A percentile compares a stretch with the other conserved stretches of the same genome.
Conservation (phyloP, 2,329 filamentous ascomycete species). For the Lecanicillium sp. region DNA sequence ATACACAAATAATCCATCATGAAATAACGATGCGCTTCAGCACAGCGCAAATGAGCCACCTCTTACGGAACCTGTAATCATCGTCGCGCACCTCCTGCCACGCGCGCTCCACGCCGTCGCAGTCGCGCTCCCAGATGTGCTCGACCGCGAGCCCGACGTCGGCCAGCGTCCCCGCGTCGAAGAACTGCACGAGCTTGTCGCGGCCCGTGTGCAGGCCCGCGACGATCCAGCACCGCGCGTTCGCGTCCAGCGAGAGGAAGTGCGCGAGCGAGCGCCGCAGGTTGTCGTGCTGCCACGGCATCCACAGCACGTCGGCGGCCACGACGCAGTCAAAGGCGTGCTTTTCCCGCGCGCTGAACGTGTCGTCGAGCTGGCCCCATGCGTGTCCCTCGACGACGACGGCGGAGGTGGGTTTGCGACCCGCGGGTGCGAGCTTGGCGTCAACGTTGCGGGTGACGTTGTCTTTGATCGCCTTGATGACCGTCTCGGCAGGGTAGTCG, state of each 20-base stretch:
- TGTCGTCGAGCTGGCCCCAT: constrained; percentile 47
- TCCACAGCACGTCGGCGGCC: constrained; percentile 64
- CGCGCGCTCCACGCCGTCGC: constrained; percentile 50
- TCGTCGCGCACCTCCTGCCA: constrained; percentile 57
- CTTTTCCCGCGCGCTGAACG: constrained; percentile 16
- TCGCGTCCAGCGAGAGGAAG: constrained; percentile 44
- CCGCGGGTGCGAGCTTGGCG: constrained; percentile 21
- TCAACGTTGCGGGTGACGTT: constrained; percentile 48
- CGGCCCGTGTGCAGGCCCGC: constrained; percentile 69
- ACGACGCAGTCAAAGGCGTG: constrained; percentile 51
- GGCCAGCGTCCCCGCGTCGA: constrained; percentile 40
- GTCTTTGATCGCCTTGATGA: constrained; percentile 49
- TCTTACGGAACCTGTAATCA: constrained; percentile 53
- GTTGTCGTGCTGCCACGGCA: constrained; percentile 63
- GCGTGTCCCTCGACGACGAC: constrained; percentile 46
- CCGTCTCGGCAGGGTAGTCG: constrained; percentile 55
- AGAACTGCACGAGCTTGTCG: constrained; percentile 60
- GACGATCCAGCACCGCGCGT: constrained; percentile 56
- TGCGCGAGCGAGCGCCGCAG: constrained; percentile 56
- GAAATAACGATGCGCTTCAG: constrained; percentile 35
- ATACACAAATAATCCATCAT: too few species aligned
- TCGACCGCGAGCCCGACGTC: constrained; percentile 49
- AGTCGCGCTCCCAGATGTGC: constrained; percentile 60
- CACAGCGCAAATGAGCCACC: constrained; percentile 55
- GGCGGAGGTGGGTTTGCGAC: not conserved